These are phyloP conservation scores for Monosporascus sp. DNA, from an alignment of 2,329 filamentous ascomycete species.

Conservation along the genomic window DNA sequence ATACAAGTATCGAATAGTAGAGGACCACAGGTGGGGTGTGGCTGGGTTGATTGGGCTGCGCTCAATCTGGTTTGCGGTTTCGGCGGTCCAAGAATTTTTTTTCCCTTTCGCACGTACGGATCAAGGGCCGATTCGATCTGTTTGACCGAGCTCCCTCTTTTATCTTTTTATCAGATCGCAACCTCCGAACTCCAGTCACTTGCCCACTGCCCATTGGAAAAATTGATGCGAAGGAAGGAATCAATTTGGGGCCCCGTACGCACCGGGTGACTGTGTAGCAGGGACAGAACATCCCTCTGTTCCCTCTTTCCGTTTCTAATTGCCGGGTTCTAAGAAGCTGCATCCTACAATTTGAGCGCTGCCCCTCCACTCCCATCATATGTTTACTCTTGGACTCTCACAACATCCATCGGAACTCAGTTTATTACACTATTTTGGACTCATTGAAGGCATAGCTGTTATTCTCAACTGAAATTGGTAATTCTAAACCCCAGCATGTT, in stretches of 20 bases:
- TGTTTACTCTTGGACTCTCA: neutral
- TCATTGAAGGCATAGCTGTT: neutral
- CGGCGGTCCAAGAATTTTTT: slow-evolving; percentile 5
- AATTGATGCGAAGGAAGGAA: neutral
- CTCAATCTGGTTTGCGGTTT: neutral
- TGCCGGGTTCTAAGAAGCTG: neutral
- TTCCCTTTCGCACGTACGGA: slow-evolving; percentile 1
- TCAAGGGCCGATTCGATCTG: neutral
- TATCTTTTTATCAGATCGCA: neutral
- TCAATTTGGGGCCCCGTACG: neutral
- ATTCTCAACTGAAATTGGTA: neutral
- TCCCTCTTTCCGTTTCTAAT: neutral
- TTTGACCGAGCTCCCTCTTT: neutral
- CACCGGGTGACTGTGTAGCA: neutral
- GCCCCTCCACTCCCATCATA: neutral
- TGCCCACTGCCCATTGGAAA: neutral
- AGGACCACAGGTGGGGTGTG: neutral
- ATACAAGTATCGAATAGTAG: too few relatives aligned
- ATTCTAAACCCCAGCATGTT: slow-evolving; percentile 17
- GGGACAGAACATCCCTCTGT: neutral
- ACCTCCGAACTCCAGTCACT: neutral
- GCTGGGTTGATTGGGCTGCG: neutral
- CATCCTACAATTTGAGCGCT: too few relatives aligned
- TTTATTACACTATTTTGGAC: neutral
- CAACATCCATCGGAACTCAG: neutral